A percentile compares a stretch with the other conserved stretches of the same genome.
Evolutionary conservation across 176 grass and related monocot genomes (phyloP).

Genomic region (Hordeum vulgare): DNA sequence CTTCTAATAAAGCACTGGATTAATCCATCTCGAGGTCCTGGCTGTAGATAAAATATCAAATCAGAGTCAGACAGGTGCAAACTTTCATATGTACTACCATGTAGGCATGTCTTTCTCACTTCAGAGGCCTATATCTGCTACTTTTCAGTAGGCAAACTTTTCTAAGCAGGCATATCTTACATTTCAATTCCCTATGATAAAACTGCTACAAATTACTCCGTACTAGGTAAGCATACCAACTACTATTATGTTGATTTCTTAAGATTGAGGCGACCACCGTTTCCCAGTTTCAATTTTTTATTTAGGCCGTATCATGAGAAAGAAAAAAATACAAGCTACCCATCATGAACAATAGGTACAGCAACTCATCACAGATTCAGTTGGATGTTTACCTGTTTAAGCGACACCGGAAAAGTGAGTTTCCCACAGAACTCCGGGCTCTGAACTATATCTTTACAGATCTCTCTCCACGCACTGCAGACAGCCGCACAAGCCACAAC

Average conservation of each 20-base stretch:
- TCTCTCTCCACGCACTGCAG: slow-evolving; percentile 69
- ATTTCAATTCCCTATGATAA: background rate
- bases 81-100: background rate
- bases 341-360: background rate
- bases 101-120: background rate
- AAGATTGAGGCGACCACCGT: background rate
- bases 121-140: background rate
- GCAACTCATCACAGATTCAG: background rate
- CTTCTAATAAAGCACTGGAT: slow-evolving; percentile 87
- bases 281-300: slow-evolving; percentile 2
- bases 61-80: slow-evolving; percentile 6
- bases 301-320: background rate
- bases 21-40: slow-evolving; percentile 63
- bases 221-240: background rate
- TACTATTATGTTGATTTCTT: background rate
- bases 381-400: slow-evolving; percentile 64
- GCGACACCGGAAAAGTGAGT: slow-evolving; percentile 74
- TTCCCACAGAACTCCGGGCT: slow-evolving; percentile 81
- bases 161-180: background rate
- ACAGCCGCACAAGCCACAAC: slow-evolving; percentile 81
- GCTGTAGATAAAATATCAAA: slow-evolving; percentile 38
- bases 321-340: background rate
- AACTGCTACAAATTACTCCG: background rate
- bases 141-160: background rate
- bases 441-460: slow-evolving; percentile 76